Base-by-base conservation (phyloP, 75 land plant genomes). In the Azolla pinnata region DNA sequence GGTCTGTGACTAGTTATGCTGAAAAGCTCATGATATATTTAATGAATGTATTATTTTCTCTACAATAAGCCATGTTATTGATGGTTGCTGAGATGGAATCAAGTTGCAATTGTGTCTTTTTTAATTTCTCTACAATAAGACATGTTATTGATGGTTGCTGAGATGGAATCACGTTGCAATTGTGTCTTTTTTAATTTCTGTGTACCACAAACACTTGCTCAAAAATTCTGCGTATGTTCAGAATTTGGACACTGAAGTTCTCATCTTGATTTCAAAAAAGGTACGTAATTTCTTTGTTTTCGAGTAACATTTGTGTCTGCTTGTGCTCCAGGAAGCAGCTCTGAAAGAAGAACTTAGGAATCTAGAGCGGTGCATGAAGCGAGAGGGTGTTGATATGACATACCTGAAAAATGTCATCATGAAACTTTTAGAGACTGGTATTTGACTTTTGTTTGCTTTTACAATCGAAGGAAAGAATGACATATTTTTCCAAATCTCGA, bases 401-500 rank as follows among this genome's bases (percentile, higher is more conserved):
- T 93, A 93, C 44, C 69, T 93, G 9, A 93, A 93, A 69, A 93
- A 93, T 77, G 87, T 93, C 10, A 77, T 93, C 40, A 44, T 93
- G 56, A 89, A 93, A 68, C 79, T 93, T 63, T 75, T 93, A 57
- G 87, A 89, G 58, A 93, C 96, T 60, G 98, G 96, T 90, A 72
- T 18, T 50, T 44, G n/a, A n/a, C 31, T 53, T 31, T 10, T 18
- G 16, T 35, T 17, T 12, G 1, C 29, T 19, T 48, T 44, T 8
- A 54, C 40, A 19, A 1, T 20, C 32, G n/a, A n/a, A n/a, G n/a
- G n/a, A n/a, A n/a, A n/a, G 17, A 21, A 33, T 19, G 2, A 56
- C 32, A 21, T 1, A 2, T 54, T 27, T 19, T 2, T 34, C 57
- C 40, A 20, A 4, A 17, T 60, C 8, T 27, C 0, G 18, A 28